Evolutionary conservation across 2,329 filamentous ascomycete genomes (phyloP).

Genomic region (Phialophora verrucosa): DNA sequence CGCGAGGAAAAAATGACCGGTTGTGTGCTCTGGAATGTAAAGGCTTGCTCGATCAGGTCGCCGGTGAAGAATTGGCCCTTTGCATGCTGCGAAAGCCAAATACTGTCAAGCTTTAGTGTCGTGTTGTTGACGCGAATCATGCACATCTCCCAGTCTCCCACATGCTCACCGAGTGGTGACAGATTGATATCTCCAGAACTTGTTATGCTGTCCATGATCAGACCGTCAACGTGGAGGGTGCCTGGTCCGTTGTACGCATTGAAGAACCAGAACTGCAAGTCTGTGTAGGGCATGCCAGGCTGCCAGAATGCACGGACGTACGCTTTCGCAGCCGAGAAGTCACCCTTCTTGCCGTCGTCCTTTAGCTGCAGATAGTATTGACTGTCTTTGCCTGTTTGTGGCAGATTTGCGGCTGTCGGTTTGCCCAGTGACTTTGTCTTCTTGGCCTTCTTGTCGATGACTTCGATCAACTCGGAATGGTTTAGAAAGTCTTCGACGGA

Average conservation of each 20-base stretch:
- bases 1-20: conserved; percentile 24
- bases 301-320: conserved; percentile 30
- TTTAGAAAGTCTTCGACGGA: conserved; percentile 26
- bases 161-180: conserved; percentile 23
- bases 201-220: conserved; percentile 25
- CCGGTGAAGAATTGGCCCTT: conserved; percentile 25
- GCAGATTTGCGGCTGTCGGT: conserved; percentile 9
- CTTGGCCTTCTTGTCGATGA: conserved; percentile 16
- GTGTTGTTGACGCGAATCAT: conserved; percentile 28
- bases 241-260: conserved; percentile 30
- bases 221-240: conserved; percentile 20
- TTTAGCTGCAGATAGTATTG: conserved; percentile 25
- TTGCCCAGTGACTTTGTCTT: conserved; percentile 15
- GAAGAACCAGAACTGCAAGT: conserved; percentile 32
- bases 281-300: conserved; percentile 25
- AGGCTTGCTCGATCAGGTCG: conserved; percentile 13
- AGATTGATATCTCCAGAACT: conserved; percentile 27
- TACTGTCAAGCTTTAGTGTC: conserved; percentile 15
- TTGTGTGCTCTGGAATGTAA: conserved; percentile 23
- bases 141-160: conserved; percentile 28
- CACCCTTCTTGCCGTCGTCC: conserved; percentile 13
- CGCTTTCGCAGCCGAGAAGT: conserved; percentile 23
- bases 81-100: conserved; percentile 26
- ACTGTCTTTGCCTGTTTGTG: conserved; percentile 16
- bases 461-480: conserved; percentile 22